Evolutionary conservation across 441 rosid genomes (phyloP).

Genomic region (Manihot esculenta): DNA sequence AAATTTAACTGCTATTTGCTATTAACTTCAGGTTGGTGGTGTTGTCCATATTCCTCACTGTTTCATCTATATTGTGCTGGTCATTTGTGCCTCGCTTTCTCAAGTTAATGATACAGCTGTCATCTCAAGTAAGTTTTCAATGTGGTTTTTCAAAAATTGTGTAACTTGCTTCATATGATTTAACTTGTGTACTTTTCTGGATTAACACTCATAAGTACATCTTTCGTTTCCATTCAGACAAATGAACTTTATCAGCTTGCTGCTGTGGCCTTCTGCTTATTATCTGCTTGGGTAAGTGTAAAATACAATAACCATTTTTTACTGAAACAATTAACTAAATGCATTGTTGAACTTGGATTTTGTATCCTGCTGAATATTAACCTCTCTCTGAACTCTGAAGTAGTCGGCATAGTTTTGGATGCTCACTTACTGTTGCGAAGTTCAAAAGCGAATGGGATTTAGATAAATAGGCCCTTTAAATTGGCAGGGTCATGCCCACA

Average conservation of each 20-base stretch:
- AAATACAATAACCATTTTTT: constrained; percentile 11
- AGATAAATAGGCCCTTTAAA: not conserved
- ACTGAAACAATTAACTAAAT: not conserved
- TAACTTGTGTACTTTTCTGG: constrained; percentile 4
- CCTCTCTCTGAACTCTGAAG: not conserved
- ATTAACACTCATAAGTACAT: constrained; percentile 12
- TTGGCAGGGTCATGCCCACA: not conserved
- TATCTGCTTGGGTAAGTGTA: constrained; percentile 95
- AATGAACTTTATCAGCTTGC: constrained; percentile 98
- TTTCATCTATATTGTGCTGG: constrained; percentile 83
- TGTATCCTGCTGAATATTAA: constrained; percentile 12
- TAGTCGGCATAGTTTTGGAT: not conserved
- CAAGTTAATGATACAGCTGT: constrained; percentile 89
- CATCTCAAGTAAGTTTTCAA: constrained; percentile 78
- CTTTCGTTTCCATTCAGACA: constrained; percentile 51
- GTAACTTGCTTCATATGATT: constrained; percentile 9
- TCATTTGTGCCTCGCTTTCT: constrained; percentile 93
- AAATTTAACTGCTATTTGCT: constrained; percentile 16
- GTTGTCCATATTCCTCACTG: constrained; percentile 68
- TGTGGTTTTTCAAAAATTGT: not conserved
- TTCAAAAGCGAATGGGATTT: not conserved
- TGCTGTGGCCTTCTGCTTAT: constrained; percentile 93
- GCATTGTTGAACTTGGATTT: not conserved
- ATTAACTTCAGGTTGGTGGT: constrained; percentile 65
- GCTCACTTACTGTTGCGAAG: not conserved